Conservation (phyloP, 73 alveolate genomes). For the Stentor coeruleus region DNA sequence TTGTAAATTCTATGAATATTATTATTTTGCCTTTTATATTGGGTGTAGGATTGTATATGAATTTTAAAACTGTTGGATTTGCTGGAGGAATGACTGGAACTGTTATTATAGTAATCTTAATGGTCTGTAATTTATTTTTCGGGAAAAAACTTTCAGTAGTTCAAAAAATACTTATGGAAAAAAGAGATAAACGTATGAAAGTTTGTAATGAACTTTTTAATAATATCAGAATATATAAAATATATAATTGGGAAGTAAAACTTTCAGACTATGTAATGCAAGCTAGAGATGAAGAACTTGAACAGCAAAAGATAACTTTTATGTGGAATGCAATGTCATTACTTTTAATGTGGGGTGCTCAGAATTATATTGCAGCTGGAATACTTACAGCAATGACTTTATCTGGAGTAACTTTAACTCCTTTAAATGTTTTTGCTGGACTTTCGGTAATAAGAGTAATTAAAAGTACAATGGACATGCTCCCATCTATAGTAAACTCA, state of each 20-base stretch:
- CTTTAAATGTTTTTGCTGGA: neutral
- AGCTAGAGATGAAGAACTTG: neutral
- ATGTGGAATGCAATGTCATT: neutral
- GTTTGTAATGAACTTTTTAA: neutral
- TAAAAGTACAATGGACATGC: neutral
- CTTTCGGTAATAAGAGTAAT: neutral
- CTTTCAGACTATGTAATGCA: neutral
- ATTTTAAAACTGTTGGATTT: neutral
- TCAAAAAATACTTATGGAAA: neutral
- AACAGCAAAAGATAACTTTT: neutral
- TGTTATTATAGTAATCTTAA: neutral
- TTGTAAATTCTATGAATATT: neutral
- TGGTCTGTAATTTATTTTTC: neutral
- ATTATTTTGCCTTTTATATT: neutral
- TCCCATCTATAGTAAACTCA: neutral
- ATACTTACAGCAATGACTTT: neutral
- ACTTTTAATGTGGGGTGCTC: neutral
- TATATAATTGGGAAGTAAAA: neutral
- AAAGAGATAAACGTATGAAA: neutral
- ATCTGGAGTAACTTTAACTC: neutral
- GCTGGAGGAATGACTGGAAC: neutral
- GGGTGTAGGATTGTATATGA: neutral
- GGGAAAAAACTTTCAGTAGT: neutral
- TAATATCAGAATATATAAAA: neutral
- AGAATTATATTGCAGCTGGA: neutral